A percentile compares a stretch with the other conserved stretches of the same genome.
phyloP scores from a whole-genome alignment of 164 flowering plant genomes.

The Saururus chinensis region DNA sequence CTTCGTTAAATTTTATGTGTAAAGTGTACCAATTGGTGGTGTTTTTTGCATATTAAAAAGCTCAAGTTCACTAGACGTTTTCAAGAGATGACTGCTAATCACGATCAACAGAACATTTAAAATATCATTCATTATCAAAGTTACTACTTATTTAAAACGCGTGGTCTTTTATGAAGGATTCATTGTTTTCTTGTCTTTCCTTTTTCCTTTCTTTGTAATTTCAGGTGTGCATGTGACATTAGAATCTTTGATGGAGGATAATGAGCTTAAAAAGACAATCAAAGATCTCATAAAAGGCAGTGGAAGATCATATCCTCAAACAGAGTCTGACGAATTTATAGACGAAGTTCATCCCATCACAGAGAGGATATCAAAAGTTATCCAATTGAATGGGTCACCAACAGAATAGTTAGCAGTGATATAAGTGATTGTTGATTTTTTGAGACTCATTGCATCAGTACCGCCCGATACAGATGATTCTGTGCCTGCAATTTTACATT shows the following conservation, averaged over 20 bases:
- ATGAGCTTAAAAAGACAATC: constrained; percentile 41
- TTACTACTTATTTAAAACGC: background rate
- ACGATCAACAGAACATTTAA: background rate
- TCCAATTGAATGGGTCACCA: constrained; percentile 13
- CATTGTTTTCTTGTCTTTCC: background rate
- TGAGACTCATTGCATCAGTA: background rate
- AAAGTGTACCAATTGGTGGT: background rate
- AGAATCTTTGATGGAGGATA: constrained; percentile 62
- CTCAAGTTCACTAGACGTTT: background rate
- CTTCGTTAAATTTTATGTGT: background rate
- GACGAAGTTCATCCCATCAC: constrained; percentile 5
- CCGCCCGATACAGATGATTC: no score
- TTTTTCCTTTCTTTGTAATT: background rate
- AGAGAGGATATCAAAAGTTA: constrained; percentile 11
- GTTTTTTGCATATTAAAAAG: background rate
- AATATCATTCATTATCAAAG: background rate
- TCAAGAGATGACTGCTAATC: background rate
- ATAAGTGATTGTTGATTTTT: background rate
- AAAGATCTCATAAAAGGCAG: constrained; percentile 53
- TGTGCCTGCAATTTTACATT: no score
- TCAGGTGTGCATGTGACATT: constrained; percentile 79
- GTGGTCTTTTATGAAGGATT: background rate
- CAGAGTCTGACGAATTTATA: constrained; percentile 6
- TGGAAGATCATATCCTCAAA: constrained; percentile 55
- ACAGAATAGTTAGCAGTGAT: constrained; percentile 8